phyloP scores from a whole-genome alignment of 305 asterid species.

The Lippia alba region DNA sequence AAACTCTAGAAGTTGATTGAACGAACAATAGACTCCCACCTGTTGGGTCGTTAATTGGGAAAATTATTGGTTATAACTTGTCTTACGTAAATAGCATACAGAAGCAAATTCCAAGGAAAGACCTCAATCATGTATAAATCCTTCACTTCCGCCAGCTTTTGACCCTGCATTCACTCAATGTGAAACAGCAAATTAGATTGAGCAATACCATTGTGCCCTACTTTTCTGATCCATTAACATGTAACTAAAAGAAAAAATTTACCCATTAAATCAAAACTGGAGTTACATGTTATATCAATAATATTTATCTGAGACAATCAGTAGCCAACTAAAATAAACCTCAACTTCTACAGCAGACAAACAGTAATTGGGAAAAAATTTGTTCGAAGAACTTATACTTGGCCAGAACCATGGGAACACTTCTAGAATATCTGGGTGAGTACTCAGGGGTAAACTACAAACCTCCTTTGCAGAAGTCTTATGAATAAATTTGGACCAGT shows the following conservation, averaged over 20 bases:
- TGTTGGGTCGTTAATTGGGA: slow-evolving; percentile 37
- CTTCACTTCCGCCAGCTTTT: slow-evolving; percentile 88
- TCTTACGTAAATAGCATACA: slow-evolving; percentile 26
- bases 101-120: slow-evolving; percentile 34
- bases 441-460: slow-evolving; percentile 12
- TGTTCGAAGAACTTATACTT: not conserved
- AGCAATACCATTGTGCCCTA: not conserved
- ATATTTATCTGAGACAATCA: slow-evolving; percentile 12
- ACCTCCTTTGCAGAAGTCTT: slow-evolving; percentile 1
- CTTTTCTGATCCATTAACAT: not conserved
- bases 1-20: slow-evolving; percentile 93
- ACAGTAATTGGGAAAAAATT: not conserved
- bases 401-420: slow-evolving; percentile 11
- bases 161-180: slow-evolving; percentile 66
- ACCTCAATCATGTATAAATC: slow-evolving; percentile 97
- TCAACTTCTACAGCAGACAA: slow-evolving; percentile 12
- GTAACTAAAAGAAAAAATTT: not conserved
- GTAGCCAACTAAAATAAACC: slow-evolving; percentile 13
- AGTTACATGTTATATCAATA: slow-evolving; percentile 11
- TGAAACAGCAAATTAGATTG: slow-evolving; percentile 34
- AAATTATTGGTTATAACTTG: slow-evolving; percentile 23
- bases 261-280: slow-evolving; percentile 15
- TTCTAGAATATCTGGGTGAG: slow-evolving; percentile 16
- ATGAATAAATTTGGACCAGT: slow-evolving; percentile 9
- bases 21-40: slow-evolving; percentile 99